Evolutionary conservation across 2,329 filamentous ascomycete genomes (phyloP).

Genomic region (Phaeophleospora eucalypticola): DNA sequence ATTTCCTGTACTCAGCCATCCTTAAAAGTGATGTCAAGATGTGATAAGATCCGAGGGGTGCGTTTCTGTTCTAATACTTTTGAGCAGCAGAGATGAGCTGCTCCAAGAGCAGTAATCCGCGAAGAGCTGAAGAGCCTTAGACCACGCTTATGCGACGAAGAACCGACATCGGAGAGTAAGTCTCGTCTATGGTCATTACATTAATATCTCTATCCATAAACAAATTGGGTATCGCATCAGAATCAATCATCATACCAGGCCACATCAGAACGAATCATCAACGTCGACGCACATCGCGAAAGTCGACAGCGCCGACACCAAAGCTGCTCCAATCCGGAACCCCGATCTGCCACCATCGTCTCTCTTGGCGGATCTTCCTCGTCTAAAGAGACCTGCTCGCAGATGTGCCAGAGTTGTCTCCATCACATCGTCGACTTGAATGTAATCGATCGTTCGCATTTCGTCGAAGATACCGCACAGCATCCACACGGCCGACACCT

Average conservation of each 20-base stretch:
- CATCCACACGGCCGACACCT: slow-evolving; percentile 8
- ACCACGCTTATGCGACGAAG: neutral
- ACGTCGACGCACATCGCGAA: neutral
- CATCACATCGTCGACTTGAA: slow-evolving; percentile 4
- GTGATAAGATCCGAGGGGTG: no score
- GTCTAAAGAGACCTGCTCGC: slow-evolving; percentile 1
- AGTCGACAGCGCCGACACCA: slow-evolving; percentile 1
- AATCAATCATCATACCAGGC: neutral
- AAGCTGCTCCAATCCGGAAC: slow-evolving; percentile 1
- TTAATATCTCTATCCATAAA: no score
- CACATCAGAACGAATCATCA: neutral
- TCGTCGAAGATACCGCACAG: slow-evolving; percentile 5
- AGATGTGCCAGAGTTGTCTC: slow-evolving; percentile 3
- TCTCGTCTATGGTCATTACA: no score
- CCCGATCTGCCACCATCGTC: neutral
- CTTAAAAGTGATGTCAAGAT: no score
- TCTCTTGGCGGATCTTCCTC: slow-evolving; percentile 1
- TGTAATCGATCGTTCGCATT: slow-evolving; percentile 4
- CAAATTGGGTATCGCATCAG: neutral
- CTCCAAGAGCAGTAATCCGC: neutral
- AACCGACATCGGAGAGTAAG: no score
- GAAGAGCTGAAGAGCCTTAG: neutral
- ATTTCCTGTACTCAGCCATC: no score
- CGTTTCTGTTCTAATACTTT: no score
- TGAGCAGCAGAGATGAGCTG: no score